These are phyloP conservation scores for Candida piceae DNA, from an alignment of 805 yeast species.

Conservation along the genomic window DNA sequence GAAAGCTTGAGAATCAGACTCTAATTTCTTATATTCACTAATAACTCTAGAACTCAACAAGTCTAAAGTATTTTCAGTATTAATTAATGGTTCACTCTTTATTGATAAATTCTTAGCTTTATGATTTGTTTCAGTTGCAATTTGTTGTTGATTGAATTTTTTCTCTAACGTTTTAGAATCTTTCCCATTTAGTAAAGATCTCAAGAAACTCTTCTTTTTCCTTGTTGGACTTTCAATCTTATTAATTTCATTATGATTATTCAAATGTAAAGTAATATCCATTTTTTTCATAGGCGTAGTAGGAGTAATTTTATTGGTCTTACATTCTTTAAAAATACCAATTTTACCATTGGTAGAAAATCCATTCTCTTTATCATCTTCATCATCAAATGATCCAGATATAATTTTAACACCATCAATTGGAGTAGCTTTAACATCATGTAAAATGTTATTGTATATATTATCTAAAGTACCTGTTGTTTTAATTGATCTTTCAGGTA, in stretches of 20 bases:
- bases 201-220: conserved; percentile 8
- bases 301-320: conserved; percentile 45
- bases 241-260: no score
- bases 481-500: not conserved
- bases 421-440: conserved; percentile 29
- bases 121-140: not conserved
- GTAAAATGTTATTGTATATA: conserved; percentile 21
- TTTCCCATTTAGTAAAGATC: conserved; percentile 3
- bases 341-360: conserved; percentile 47
- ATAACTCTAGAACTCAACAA: conserved; percentile 65
- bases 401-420: conserved; percentile 28
- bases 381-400: conserved; percentile 10
- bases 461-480: conserved; percentile 20
- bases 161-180: not conserved
- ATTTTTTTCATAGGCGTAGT: conserved; percentile 65
- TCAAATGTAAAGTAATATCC: conserved; percentile 32
- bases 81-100: conserved; percentile 2
- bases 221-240: not conserved
- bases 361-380: conserved; percentile 30
- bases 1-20: conserved; percentile 7
- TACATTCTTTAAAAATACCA: conserved; percentile 44
- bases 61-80: conserved; percentile 41
- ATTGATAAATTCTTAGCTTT: not conserved
- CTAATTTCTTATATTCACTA: conserved; percentile 53
- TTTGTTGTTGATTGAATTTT: conserved; percentile 2